These are phyloP conservation scores for Sugiyamaella lignohabitans DNA, from an alignment of 805 yeast species.

Conservation along the genomic window DNA sequence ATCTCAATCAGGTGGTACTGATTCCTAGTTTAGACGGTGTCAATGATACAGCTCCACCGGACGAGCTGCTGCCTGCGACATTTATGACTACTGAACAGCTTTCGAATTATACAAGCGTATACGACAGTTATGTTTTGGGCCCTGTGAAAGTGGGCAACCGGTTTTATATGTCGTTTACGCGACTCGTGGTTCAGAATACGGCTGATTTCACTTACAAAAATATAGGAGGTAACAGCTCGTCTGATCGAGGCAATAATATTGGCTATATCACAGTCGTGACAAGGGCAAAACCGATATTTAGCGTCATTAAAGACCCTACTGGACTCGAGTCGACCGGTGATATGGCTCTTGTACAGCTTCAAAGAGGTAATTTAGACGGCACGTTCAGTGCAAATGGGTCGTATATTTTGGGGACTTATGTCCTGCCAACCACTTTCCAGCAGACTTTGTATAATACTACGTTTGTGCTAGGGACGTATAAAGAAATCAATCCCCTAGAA, in stretches of 20 bases:
- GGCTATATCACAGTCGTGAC: conserved; percentile 65
- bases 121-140: conserved; percentile 18
- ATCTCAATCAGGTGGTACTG: conserved; percentile 3
- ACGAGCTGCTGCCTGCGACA: conserved; percentile 12
- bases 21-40: neutral
- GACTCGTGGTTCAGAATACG: conserved; percentile 17
- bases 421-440: conserved; percentile 18
- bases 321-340: conserved; percentile 13
- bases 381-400: neutral
- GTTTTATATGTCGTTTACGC: conserved; percentile 18
- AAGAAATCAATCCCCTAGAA: conserved; percentile 4
- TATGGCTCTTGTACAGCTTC: conserved; percentile 15
- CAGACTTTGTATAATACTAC: conserved; percentile 16
- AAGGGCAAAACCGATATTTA: conserved; percentile 39
- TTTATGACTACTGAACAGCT: conserved; percentile 2
- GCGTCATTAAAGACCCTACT: conserved; percentile 35
- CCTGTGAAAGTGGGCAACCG: conserved; percentile 12
- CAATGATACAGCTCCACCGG: conserved; percentile 9
- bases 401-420: conserved; percentile 2
- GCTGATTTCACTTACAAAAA: conserved; percentile 15
- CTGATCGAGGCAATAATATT: conserved; percentile 8
- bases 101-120: conserved; percentile 1
- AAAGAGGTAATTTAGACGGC: neutral
- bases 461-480: conserved; percentile 1
- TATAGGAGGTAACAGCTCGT: neutral